Evolutionary conservation across 208 protist genomes (phyloP).

Genomic region (Leishmania arabica): DNA sequence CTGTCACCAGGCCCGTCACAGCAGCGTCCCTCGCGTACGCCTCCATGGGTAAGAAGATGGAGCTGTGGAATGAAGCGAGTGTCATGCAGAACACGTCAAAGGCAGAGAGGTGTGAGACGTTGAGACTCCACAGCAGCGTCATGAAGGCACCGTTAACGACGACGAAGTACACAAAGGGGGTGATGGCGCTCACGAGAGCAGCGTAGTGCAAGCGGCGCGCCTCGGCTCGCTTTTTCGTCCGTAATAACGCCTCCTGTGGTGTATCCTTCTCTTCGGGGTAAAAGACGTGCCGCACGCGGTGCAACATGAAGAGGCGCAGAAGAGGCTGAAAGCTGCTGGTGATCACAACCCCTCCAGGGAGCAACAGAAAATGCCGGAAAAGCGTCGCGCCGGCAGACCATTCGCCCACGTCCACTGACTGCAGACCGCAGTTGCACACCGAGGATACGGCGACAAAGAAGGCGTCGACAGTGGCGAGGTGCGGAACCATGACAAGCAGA

Average conservation of each 20-base stretch:
- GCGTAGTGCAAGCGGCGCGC: conserved; percentile 54
- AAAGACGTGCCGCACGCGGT: conserved; percentile 49
- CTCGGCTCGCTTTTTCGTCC: conserved; percentile 39
- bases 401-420: conserved; percentile 57
- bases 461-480: conserved; percentile 43
- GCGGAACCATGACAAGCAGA: conserved; percentile 32
- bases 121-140: conserved; percentile 39
- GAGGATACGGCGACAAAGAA: conserved; percentile 71
- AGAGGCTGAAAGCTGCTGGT: conserved; percentile 73
- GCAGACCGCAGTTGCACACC: conserved; percentile 78
- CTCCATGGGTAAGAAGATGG: conserved; percentile 73
- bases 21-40: conserved; percentile 43
- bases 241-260: conserved; percentile 39
- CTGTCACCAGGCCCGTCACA: conserved; percentile 47
- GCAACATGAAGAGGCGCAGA: conserved; percentile 65
- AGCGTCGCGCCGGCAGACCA: conserved; percentile 44
- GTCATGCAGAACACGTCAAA: conserved; percentile 45
- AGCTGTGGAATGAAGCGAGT: conserved; percentile 69
- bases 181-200: conserved; percentile 50
- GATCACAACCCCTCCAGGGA: conserved; percentile 65
- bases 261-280: conserved; percentile 37
- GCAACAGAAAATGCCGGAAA: conserved; percentile 57
- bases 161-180: conserved; percentile 51
- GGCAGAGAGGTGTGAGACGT: conserved; percentile 42
- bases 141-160: conserved; percentile 45